Percentiles rank a stretch among this genome's conserved stretches.
phyloP scores from a whole-genome alignment of 140 eudicot species.

The Stevia rebaudiana region DNA sequence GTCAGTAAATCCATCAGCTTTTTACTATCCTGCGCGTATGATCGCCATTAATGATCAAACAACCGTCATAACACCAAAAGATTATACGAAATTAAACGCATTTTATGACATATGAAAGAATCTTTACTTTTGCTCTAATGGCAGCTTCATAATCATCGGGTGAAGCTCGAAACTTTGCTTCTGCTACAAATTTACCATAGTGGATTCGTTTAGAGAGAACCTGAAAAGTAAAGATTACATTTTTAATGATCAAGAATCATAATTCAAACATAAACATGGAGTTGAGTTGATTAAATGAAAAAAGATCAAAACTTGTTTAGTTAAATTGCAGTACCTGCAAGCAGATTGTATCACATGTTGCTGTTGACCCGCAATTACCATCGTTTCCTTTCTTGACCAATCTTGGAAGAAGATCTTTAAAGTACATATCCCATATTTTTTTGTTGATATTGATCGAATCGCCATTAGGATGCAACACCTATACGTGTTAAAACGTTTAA shows the following conservation, averaged over 20 bases:
- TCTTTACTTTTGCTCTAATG: conserved; percentile 55
- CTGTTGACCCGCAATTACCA: conserved; percentile 86
- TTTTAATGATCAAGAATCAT: background rate
- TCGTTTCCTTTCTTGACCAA: conserved; percentile 78
- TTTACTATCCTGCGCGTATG: conserved; percentile 42
- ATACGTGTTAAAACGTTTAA: background rate
- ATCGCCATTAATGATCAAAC: background rate
- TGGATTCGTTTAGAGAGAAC: conserved; percentile 76
- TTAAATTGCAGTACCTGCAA: conserved; percentile 55
- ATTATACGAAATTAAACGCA: background rate
- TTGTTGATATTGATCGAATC: conserved; percentile 72
- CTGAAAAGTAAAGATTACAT: conserved; percentile 29
- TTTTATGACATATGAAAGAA: background rate
- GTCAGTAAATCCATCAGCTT: conserved; percentile 20
- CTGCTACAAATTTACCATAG: conserved; percentile 90
- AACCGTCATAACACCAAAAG: background rate
- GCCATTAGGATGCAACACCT: conserved; percentile 80
- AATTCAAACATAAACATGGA: background rate
- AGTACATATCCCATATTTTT: conserved; percentile 80
- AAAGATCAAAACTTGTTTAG: background rate
- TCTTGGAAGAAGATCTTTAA: conserved; percentile 72
- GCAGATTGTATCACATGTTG: conserved; percentile 80
- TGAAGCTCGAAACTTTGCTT: conserved; percentile 76
- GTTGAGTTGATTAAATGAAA: background rate
- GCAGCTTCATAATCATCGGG: conserved; percentile 63